Percentiles rank a stretch among this genome's conserved stretches.
phyloP scores from a whole-genome alignment of 768 basidiomycete genomes.

The Macrolepiota albuminosa region DNA sequence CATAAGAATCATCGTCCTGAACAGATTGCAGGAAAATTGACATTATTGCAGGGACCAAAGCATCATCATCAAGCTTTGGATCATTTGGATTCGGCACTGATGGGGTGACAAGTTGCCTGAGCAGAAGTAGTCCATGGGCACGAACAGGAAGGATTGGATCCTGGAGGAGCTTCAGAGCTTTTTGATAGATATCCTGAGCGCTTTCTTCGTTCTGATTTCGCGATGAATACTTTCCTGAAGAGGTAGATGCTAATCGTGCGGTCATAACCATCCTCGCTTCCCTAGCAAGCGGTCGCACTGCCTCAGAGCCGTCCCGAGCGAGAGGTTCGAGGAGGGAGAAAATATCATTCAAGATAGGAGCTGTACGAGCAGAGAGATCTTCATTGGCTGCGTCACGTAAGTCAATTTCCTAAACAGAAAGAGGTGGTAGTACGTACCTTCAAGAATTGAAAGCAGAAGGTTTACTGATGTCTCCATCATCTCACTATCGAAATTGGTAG shows the following conservation, averaged over 20 bases:
- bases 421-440: conserved; percentile 48
- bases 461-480: conserved; percentile 77
- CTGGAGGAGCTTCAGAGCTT: conserved; percentile 81
- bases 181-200: conserved; percentile 72
- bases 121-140: conserved; percentile 82
- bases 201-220: conserved; percentile 31
- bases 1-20: conserved; percentile 93
- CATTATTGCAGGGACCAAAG: conserved; percentile 76
- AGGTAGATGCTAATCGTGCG: conserved; percentile 66
- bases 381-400: conserved; percentile 41
- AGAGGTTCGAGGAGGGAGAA: conserved; percentile 58
- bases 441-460: conserved; percentile 77
- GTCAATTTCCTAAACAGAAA: not conserved
- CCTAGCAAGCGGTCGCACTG: conserved; percentile 54
- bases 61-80: conserved; percentile 38
- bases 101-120: conserved; percentile 69
- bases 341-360: conserved; percentile 69
- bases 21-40: conserved; percentile 82
- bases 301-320: conserved; percentile 39
- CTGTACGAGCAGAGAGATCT: conserved; percentile 52
- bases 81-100: conserved; percentile 16
- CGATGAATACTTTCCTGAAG: conserved; percentile 23
- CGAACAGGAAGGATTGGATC: conserved; percentile 92
- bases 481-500: conserved; percentile 46
- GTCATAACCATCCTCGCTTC: conserved; percentile 86